phyloP scores from a whole-genome alignment of 257 asterid species.

The Solanum tarapatanum region DNA sequence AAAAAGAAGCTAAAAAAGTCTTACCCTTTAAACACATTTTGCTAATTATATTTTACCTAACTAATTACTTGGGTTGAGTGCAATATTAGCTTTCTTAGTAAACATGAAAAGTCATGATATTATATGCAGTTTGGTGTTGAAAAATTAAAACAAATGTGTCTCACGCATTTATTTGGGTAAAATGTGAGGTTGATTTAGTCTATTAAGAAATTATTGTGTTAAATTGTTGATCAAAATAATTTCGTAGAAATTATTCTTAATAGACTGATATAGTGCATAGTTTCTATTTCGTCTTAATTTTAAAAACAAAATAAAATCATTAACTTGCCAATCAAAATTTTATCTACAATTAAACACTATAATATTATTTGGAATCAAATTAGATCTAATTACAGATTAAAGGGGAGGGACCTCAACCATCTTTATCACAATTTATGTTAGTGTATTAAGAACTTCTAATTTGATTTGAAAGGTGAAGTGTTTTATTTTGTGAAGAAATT shows the following conservation, averaged over 20 bases:
- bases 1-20: background rate
- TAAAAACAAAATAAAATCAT: too few relatives aligned
- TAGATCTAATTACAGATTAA: too few relatives aligned
- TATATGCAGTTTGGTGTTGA: background rate
- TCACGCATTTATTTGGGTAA: background rate
- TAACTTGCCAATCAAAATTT: too few relatives aligned
- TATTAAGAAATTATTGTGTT: background rate
- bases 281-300: background rate
- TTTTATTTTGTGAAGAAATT: background rate
- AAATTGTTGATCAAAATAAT: background rate
- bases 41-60: background rate
- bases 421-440: background rate
- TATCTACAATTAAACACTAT: too few relatives aligned
- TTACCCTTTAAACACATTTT: background rate
- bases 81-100: background rate
- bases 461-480: background rate
- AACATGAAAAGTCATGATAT: background rate
- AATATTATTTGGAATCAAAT: too few relatives aligned
- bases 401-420: too few relatives aligned
- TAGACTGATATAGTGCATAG: background rate
- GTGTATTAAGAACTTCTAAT: background rate
- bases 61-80: background rate
- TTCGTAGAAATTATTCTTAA: background rate
- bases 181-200: background rate
- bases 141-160: background rate